Percentiles rank a stretch among this genome's conserved stretches.
These are phyloP conservation scores for Claviceps humidiphila DNA, from an alignment of 2,329 filamentous ascomycete genomes.

Conservation along the genomic window DNA sequence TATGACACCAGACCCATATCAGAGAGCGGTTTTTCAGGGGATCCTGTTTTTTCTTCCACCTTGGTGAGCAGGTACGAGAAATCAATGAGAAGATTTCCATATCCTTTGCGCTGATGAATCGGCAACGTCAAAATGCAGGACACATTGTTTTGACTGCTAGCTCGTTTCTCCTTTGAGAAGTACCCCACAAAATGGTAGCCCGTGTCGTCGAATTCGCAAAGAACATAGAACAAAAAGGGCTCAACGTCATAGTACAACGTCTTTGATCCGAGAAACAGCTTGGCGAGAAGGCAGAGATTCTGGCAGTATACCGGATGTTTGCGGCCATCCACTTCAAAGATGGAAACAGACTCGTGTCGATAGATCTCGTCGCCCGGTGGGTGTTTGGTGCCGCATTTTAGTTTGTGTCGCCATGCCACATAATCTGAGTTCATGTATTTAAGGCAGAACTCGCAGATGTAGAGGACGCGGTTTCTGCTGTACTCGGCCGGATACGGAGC, in stretches of 20 bases:
- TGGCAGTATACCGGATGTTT: conserved; percentile 98
- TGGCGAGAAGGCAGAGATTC: conserved; percentile 88
- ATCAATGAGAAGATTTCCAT: conserved; percentile 91
- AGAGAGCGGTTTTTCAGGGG: conserved; percentile 90
- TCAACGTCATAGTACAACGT: conserved; percentile 97
- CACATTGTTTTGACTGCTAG: conserved; percentile 91
- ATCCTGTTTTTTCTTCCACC: conserved; percentile 86
- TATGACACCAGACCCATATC: conserved; percentile 98
- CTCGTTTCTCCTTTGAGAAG: conserved; percentile 95
- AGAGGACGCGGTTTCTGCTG: conserved; percentile 89
- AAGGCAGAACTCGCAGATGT: conserved; percentile 97
- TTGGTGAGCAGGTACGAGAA: conserved; percentile 95
- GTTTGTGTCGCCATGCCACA: conserved; percentile 93
- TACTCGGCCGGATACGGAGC: conserved; percentile 98
- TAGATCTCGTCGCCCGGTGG: conserved; percentile 98
- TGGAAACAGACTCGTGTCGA: conserved; percentile 75
- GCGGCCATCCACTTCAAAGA: conserved; percentile 94
- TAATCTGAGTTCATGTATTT: conserved; percentile 99
- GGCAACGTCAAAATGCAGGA: conserved; percentile 93
- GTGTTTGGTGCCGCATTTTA: conserved; percentile 92
- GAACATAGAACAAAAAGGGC: conserved; percentile 92
- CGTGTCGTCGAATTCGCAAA: conserved; percentile 82
- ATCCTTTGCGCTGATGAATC: conserved; percentile 93
- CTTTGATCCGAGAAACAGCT: conserved; percentile 96
- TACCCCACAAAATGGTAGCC: conserved; percentile 98